These are phyloP conservation scores for Kregervanrija delftensis DNA, from an alignment of 805 yeast genomes.

Conservation along the genomic window DNA sequence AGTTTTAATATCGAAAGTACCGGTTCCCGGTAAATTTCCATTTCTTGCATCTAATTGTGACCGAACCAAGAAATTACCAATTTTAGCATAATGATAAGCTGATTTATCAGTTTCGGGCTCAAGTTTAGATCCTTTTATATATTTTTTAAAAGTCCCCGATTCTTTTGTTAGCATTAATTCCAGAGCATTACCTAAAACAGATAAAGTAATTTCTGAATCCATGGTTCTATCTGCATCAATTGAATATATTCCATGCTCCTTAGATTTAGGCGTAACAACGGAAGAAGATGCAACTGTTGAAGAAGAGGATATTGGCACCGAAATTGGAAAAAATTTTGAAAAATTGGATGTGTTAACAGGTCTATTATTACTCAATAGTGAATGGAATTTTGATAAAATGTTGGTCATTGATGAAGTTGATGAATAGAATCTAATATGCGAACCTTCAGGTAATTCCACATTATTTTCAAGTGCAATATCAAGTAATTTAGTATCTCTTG, in stretches of 20 bases:
- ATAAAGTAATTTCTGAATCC: constrained; percentile 60
- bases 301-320: constrained; percentile 31
- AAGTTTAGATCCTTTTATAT: constrained; percentile 15
- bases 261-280: constrained; percentile 41
- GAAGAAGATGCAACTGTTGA: constrained; percentile 49
- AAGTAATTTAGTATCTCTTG: constrained; percentile 51
- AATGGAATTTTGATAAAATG: constrained; percentile 67
- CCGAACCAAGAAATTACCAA: constrained; percentile 69
- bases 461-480: constrained; percentile 35
- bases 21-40: constrained; percentile 74
- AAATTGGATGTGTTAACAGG: constrained; percentile 41
- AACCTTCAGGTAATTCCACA: background rate
- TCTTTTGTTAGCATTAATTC: constrained; percentile 69
- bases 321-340: constrained; percentile 38
- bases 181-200: constrained; percentile 70
- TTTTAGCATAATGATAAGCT: constrained; percentile 63
- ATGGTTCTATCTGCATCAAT: constrained; percentile 65
- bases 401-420: constrained; percentile 89
- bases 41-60: constrained; percentile 89
- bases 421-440: constrained; percentile 44
- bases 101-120: constrained; percentile 8
- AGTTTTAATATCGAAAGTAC: constrained; percentile 87
- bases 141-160: constrained; percentile 41
- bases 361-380: constrained; percentile 54
- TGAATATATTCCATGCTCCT: constrained; percentile 36